Percentiles rank a stretch among this genome's conserved stretches.
Evolutionary conservation across 2,329 filamentous ascomycete species (phyloP).

Genomic region (Trichophyton schoenleinii): DNA sequence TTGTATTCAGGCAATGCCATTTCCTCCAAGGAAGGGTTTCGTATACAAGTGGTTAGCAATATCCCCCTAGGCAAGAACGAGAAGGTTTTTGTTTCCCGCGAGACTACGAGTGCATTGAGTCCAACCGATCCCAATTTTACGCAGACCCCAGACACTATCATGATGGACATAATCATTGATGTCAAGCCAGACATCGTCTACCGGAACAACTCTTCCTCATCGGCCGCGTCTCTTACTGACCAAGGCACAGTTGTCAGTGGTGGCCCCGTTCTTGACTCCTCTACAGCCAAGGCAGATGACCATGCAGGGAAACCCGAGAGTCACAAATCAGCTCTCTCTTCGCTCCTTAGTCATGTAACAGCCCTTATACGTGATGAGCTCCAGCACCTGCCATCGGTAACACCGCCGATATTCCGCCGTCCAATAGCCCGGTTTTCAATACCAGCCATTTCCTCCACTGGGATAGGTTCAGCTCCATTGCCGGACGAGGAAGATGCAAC

Average conservation of each 20-base stretch:
- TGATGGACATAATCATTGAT: slow-evolving; percentile 63
- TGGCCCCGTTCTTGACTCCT: slow-evolving; percentile 17
- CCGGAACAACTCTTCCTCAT: slow-evolving; percentile 18
- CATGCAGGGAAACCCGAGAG: slow-evolving; percentile 15
- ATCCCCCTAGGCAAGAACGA: slow-evolving; percentile 77
- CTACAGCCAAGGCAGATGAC: slow-evolving; percentile 15
- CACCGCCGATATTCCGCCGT: slow-evolving; percentile 19
- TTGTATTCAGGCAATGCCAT: slow-evolving; percentile 16
- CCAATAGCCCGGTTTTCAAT: slow-evolving; percentile 30
- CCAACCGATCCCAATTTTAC: slow-evolving; percentile 70
- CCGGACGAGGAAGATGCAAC: slow-evolving; percentile 50
- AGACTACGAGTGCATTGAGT: slow-evolving; percentile 55
- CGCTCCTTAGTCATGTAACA: slow-evolving; percentile 39
- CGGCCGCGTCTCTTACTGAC: slow-evolving; percentile 16
- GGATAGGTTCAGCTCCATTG: slow-evolving; percentile 51
- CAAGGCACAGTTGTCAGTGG: slow-evolving; percentile 14
- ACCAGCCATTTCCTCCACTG: slow-evolving; percentile 39
- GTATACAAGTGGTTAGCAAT: slow-evolving; percentile 67
- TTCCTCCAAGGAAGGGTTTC: slow-evolving; percentile 25
- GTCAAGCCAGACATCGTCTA: slow-evolving; percentile 14
- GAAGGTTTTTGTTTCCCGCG: slow-evolving; percentile 65
- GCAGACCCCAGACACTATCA: slow-evolving; percentile 57
- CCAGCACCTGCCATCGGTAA: slow-evolving; percentile 22
- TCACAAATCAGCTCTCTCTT: slow-evolving; percentile 34
- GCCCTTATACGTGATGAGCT: slow-evolving; percentile 36